Percentiles rank a stretch among this genome's conserved stretches.
Evolutionary conservation across 2,329 filamentous ascomycete species (phyloP).

Genomic region (Lasiodiplodia hormozganensis): DNA sequence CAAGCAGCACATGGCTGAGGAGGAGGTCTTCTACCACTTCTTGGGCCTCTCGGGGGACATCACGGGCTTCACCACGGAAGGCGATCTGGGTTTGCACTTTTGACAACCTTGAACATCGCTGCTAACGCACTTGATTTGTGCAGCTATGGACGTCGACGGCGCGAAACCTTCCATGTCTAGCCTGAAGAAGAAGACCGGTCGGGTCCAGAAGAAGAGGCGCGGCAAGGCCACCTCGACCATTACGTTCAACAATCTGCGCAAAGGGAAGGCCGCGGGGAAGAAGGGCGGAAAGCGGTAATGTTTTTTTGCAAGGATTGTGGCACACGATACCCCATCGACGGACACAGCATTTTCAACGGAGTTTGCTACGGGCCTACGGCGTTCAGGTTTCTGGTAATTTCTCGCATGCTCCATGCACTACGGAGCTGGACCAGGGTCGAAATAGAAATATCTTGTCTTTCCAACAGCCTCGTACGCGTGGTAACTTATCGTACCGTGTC

Average conservation of each 20-base stretch:
- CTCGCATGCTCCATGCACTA: constrained; percentile 6
- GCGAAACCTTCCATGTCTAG: constrained; percentile 32
- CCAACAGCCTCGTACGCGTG: background rate
- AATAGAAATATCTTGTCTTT: constrained; percentile 11
- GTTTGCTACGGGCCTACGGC: constrained; percentile 11
- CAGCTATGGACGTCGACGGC: constrained; percentile 51
- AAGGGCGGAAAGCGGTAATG: constrained; percentile 28
- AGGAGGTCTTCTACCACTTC: constrained; percentile 45
- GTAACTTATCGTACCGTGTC: too few species aligned
- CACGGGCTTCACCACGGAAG: constrained; percentile 45
- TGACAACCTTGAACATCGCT: constrained; percentile 42
- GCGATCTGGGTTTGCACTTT: constrained; percentile 45
- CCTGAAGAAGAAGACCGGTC: constrained; percentile 43
- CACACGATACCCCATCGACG: constrained; percentile 21
- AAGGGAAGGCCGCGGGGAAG: constrained; percentile 22
- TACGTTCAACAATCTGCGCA: constrained; percentile 39
- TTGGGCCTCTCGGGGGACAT: constrained; percentile 50
- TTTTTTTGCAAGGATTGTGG: background rate
- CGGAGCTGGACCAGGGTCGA: constrained; percentile 12
- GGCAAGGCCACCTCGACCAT: constrained; percentile 49
- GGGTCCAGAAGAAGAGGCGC: constrained; percentile 43
- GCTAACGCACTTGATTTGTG: constrained; percentile 38
- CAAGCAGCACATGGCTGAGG: constrained; percentile 30
- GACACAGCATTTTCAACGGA: constrained; percentile 14
- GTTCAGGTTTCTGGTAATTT: constrained; percentile 22